phyloP scores from a whole-genome alignment of 1,284 basidiomycete genomes.

The Stygiomarasmius scandens region DNA sequence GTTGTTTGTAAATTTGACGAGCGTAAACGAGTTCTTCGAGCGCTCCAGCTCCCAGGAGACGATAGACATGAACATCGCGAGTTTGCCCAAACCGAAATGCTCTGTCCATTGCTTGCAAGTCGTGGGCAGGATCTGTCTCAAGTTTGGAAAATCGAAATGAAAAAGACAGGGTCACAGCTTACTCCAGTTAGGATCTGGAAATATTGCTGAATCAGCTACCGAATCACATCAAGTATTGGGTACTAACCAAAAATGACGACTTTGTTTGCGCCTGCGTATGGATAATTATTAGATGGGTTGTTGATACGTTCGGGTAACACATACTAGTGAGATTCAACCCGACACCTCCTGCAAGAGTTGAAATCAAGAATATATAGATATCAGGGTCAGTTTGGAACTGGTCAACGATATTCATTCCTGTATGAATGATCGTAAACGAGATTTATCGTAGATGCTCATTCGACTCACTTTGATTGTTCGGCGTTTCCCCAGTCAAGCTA shows the following conservation, averaged over 20 bases:
- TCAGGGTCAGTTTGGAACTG: constrained; percentile 76
- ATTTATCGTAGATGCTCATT: not conserved
- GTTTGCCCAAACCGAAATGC: constrained; percentile 89
- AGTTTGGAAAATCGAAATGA: constrained; percentile 5
- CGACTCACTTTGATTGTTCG: constrained; percentile 62
- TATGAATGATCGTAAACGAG: constrained; percentile 1
- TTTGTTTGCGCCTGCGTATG: constrained; percentile 68
- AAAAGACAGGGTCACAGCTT: constrained; percentile 28
- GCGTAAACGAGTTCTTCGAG: constrained; percentile 87
- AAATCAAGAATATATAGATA: constrained; percentile 79
- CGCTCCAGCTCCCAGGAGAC: constrained; percentile 83
- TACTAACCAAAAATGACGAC: constrained; percentile 81
- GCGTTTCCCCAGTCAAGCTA: constrained; percentile 74
- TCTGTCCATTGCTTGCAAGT: constrained; percentile 85
- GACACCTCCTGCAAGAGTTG: constrained; percentile 77
- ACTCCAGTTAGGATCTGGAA: constrained; percentile 89
- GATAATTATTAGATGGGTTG: not conserved
- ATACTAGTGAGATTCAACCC: constrained; percentile 70
- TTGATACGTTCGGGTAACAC: not conserved
- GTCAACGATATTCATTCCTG: constrained; percentile 84
- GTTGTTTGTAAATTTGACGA: constrained; percentile 87
- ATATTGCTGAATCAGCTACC: constrained; percentile 7
- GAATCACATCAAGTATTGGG: not conserved
- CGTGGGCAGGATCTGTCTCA: constrained; percentile 76
- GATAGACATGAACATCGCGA: constrained; percentile 83